Base-by-base conservation (phyloP, 176 grass and related monocot genomes). In the Oryza coarctata region DNA sequence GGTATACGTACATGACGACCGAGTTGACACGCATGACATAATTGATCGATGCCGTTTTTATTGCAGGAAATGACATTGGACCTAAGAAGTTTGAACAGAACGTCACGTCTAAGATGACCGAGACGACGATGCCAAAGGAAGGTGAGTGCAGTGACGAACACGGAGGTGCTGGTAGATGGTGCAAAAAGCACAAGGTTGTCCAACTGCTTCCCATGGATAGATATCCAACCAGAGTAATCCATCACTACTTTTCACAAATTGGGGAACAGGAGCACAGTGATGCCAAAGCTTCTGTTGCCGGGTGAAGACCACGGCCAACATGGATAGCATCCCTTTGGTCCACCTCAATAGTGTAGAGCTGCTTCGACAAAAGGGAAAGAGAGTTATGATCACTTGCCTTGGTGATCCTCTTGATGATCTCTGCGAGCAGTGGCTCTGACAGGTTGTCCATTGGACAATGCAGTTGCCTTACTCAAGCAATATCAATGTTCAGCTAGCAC, bases 181-280 rank as follows among this genome's bases (percentile, higher is more conserved):
- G 88, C 64, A 20, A 3, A 47, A 57, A 95, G 70, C 15, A 84
- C 90, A 49, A 84, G 29, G 75, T 90, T 84, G 57, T 88, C 88
- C 45, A 95, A 33, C 76, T 95, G 88, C 14, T 73, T 79, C 15
- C 80, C 85, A 5, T 60, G 67, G 23, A 68, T 61, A 1, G 84
- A 84, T 7, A 55, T 76, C 90, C 90, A 92, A 34, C 75, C 85
- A 22, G 82, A 92, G 39, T 95, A 95, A 43, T 57, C 26, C 3
- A 95, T 95, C 65, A 92, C 93, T 9, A 95, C 66, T 84, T 90
- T 90, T 64, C 22, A 83, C 75, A 95, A 63, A 68, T 90, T 95
- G 5, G 71, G 41, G 68, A 92, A 92, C 29, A 78, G 4, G 35
- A 30, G 31, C 85, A 94, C 23, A 92, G 32, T 2, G 58, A 81